Percentiles rank a stretch among this genome's conserved stretches.
These are phyloP conservation scores for Endocalyx cinctus DNA, from an alignment of 2,329 filamentous ascomycete genomes.

Conservation along the genomic window DNA sequence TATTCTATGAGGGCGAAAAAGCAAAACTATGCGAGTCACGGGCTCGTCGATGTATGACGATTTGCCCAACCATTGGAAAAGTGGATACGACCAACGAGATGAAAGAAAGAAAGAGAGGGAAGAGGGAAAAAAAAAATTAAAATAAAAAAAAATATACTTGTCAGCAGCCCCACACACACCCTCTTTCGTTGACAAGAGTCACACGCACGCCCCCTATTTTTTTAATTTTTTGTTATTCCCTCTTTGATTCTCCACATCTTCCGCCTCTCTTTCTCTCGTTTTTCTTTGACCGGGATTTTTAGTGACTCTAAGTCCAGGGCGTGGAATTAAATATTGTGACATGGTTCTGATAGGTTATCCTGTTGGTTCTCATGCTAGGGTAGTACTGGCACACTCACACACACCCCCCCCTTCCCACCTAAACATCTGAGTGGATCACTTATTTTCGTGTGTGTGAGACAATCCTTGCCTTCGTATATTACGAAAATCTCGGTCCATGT, in stretches of 20 bases:
- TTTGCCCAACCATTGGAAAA: constrained; percentile 23
- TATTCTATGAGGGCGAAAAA: constrained; percentile 17
- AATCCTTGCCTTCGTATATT: constrained; percentile 47
- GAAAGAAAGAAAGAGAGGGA: constrained; percentile 18
- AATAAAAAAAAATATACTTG: constrained; percentile 2
- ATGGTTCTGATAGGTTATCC: constrained; percentile 15
- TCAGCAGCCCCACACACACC: too few species aligned
- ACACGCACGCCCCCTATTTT: constrained; percentile 24
- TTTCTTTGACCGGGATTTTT: too few species aligned
- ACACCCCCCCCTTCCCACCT: constrained; percentile 19
- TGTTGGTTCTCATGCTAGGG: constrained; percentile 11
- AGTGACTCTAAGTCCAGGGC: constrained; percentile 15
- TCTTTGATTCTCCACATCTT: constrained; percentile 1
- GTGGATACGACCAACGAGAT: constrained; percentile 19
- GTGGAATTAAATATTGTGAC: constrained; percentile 26
- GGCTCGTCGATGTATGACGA: constrained; percentile 27
- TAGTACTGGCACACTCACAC: constrained; percentile 14
- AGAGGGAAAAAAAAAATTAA: background rate
- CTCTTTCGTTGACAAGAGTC: constrained; percentile 15
- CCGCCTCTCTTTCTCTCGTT: too few species aligned
- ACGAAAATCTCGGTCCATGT: constrained; percentile 31
- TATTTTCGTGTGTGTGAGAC: constrained; percentile 48
- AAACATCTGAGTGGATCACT: constrained; percentile 28
- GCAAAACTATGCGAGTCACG: constrained; percentile 30
- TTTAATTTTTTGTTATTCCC: constrained; percentile 9